Conservation (phyloP, 1,284 basidiomycete genomes). For the Pseudozyma hubeiensis region DNA sequence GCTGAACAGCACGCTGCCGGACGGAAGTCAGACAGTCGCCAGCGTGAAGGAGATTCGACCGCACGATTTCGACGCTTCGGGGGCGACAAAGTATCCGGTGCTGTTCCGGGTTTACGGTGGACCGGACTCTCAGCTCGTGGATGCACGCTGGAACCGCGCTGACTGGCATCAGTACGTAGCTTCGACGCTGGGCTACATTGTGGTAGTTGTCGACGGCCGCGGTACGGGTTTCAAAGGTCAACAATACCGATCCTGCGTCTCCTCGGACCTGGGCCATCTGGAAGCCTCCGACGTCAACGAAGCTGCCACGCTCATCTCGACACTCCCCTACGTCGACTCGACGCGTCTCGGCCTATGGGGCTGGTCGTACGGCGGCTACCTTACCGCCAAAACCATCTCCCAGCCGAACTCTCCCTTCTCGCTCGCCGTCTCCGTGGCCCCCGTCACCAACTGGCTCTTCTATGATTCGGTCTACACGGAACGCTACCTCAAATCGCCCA, state of each 20-base stretch:
- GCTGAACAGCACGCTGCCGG: slow-evolving; percentile 38
- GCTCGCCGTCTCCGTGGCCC: slow-evolving; percentile 87
- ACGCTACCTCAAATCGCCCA: slow-evolving; percentile 91
- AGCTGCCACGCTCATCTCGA: slow-evolving; percentile 73
- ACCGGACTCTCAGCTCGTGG: slow-evolving; percentile 76
- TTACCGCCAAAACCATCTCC: slow-evolving; percentile 62
- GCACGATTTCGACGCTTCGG: slow-evolving; percentile 88
- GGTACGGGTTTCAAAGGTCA: slow-evolving; percentile 92
- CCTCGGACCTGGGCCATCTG: slow-evolving; percentile 83
- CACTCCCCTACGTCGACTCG: slow-evolving; percentile 80
- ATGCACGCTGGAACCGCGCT: slow-evolving; percentile 37
- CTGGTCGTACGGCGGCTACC: slow-evolving; percentile 63
- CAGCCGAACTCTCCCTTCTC: slow-evolving; percentile 83
- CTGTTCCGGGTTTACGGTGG: slow-evolving; percentile 78
- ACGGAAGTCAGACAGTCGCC: slow-evolving; percentile 73
- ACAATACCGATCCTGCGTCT: slow-evolving; percentile 82
- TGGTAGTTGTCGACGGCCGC: slow-evolving; percentile 89
- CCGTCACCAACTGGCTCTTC: slow-evolving; percentile 69
- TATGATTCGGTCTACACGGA: slow-evolving; percentile 90
- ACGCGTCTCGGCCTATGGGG: slow-evolving; percentile 81
- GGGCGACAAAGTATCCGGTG: slow-evolving; percentile 92
- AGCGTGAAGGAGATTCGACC: slow-evolving; percentile 91
- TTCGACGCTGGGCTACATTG: slow-evolving; percentile 83
- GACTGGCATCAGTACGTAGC: slow-evolving; percentile 87
- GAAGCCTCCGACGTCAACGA: slow-evolving; percentile 89